Base-by-base conservation (phyloP, 768 basidiomycete genomes). In the Pleurotus cornucopiae region DNA sequence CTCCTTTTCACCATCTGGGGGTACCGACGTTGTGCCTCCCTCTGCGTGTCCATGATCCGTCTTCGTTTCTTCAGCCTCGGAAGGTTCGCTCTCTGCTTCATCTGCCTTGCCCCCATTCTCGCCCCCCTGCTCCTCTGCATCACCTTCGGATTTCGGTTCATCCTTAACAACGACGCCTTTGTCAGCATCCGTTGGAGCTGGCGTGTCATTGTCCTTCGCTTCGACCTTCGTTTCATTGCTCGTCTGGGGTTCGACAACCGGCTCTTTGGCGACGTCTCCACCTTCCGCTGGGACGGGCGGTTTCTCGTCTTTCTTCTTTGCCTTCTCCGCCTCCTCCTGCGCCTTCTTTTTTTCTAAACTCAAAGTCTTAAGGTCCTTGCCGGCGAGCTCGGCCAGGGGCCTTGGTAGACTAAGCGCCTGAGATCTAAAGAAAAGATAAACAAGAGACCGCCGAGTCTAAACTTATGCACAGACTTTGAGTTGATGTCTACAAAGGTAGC, bases 331-430 rank as follows among this genome's bases (percentile, higher is more conserved):
- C 44, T 58, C 41, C 11, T 47, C 54, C 20, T 54, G 57, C 18
- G 57, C 62, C 6, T 54, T 46, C 5, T 56, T 64, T 55, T 66
- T 65, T 58, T 68, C 66, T 54, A 73, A 4, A 34, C 16, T 66
- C 38, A 71, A 66, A 39, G 71, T 68, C n/a, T 66, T 62, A 38
- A 72, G 62, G 58, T 76, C 75, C 12, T 65, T 58, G 20, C 71
- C 69, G 20, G 76, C 70, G 5, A 77, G 66, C 0, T 65, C 58
- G 9, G 71, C 61, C 18, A 76, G 64, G 4, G 70, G 63, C 2
- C 67, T 69, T 0, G 75, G 74, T 2, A 77, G 60, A 58, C 68
- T 68, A 6, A 63, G 65, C 18, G 64, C 44, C 9, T 60, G 56
- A 58, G 67, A 55, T 75, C 74, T 62, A 64, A 48, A 61, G 0